phyloP scores from a whole-genome alignment of 192 early-diverging fungal species.

The Gaertneriomyces sp. region DNA sequence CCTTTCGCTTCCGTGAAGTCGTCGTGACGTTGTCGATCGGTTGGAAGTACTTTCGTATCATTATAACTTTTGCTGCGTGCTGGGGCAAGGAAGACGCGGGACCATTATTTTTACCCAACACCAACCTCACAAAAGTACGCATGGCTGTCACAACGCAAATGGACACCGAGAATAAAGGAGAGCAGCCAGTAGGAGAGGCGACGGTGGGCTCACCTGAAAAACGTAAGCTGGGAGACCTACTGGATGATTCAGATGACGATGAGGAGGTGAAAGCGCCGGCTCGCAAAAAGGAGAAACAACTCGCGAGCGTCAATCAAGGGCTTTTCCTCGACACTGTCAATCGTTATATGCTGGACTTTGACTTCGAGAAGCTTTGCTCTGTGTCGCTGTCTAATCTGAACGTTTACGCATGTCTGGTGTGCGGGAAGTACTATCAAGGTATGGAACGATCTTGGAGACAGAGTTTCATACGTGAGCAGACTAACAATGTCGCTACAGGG shows the following conservation, averaged over 20 bases:
- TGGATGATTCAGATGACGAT: neutral
- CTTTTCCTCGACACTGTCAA: conserved; percentile 84
- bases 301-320: conserved; percentile 9
- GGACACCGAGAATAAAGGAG: too few relatives aligned
- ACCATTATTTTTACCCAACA: too few relatives aligned
- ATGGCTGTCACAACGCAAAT: too few relatives aligned
- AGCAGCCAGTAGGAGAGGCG: too few relatives aligned
- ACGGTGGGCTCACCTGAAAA: too few relatives aligned
- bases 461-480: neutral
- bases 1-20: too few relatives aligned
- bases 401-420: conserved; percentile 93
- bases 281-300: conserved; percentile 21
- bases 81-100: too few relatives aligned
- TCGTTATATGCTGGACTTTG: conserved; percentile 88
- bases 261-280: neutral
- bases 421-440: conserved; percentile 95
- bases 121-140: too few relatives aligned
- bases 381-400: conserved; percentile 91
- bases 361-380: conserved; percentile 97
- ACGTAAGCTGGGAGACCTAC: too few relatives aligned
- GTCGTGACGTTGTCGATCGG: too few relatives aligned
- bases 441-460: neutral
- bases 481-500: conserved; percentile 40
- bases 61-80: too few relatives aligned
- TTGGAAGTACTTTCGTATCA: too few relatives aligned